These are phyloP conservation scores for Camelina sativa DNA, from an alignment of 345 rosid genomes.

Conservation along the genomic window DNA sequence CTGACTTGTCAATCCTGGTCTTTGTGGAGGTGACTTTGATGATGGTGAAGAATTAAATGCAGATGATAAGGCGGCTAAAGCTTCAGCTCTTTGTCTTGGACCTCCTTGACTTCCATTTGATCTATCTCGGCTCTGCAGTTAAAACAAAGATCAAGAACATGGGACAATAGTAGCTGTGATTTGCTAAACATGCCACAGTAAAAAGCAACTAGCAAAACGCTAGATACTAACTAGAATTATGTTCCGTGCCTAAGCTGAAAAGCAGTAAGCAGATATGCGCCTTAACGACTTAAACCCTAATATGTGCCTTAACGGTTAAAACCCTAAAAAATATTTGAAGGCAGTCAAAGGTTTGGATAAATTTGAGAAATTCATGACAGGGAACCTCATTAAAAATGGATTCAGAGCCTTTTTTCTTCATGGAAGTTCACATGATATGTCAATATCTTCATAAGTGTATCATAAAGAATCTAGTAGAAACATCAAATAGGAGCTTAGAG, in stretches of 20 bases:
- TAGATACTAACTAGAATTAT: background rate
- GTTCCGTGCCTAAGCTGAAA: background rate
- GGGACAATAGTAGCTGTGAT: slow-evolving; percentile 11
- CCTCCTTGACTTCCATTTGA: slow-evolving; percentile 71
- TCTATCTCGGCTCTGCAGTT: slow-evolving; percentile 57
- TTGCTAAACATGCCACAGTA: slow-evolving; percentile 1
- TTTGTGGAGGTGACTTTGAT: slow-evolving; percentile 52
- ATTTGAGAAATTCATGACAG: background rate
- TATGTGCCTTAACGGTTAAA: background rate
- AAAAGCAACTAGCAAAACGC: background rate
- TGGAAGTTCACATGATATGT: slow-evolving; percentile 1
- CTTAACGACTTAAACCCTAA: background rate
- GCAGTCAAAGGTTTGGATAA: background rate
- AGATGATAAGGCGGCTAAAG: slow-evolving; percentile 81
- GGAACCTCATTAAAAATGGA: background rate
- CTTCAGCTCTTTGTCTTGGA: slow-evolving; percentile 79
- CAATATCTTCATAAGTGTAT: slow-evolving; percentile 5
- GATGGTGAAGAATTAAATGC: slow-evolving; percentile 73
- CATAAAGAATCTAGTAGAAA: slow-evolving; percentile 11
- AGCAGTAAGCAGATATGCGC: background rate
- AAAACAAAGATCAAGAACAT: slow-evolving; percentile 26
- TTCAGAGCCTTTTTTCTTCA: background rate
- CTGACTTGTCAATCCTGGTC: slow-evolving; percentile 50
- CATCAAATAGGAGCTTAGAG: slow-evolving; percentile 10
- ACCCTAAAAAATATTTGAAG: background rate